These are phyloP conservation scores for Fusarium sp. DNA, from an alignment of 2,329 filamentous ascomycete species.

Conservation along the genomic window DNA sequence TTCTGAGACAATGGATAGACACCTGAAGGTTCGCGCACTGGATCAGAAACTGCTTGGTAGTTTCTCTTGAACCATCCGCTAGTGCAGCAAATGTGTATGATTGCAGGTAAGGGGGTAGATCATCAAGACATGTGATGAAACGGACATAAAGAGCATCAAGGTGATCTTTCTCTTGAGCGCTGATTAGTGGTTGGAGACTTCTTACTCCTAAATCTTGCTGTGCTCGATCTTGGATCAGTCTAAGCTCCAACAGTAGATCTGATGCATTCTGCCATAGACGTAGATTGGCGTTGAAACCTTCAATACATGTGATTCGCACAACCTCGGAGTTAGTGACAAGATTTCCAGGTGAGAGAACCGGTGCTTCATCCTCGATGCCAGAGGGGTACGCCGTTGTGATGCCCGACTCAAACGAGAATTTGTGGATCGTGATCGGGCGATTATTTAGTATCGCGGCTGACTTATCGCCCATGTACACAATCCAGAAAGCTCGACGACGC, in stretches of 20 bases:
- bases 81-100: conserved; percentile 44
- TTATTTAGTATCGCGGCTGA: conserved; percentile 56
- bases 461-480: conserved; percentile 57
- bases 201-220: conserved; percentile 15
- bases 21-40: conserved; percentile 58
- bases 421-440: conserved; percentile 59
- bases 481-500: conserved; percentile 55
- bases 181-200: conserved; percentile 21
- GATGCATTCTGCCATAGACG: conserved; percentile 57
- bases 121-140: conserved; percentile 58
- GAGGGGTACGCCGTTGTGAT: conserved; percentile 55
- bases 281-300: conserved; percentile 59
- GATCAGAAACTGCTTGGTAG: conserved; percentile 53
- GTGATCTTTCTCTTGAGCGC: conserved; percentile 47
- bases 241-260: conserved; percentile 55
- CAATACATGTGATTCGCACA: conserved; percentile 49
- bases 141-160: conserved; percentile 55
- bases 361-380: conserved; percentile 48
- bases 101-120: conserved; percentile 54
- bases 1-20: conserved; percentile 56
- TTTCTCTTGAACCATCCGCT: conserved; percentile 24
- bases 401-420: conserved; percentile 56
- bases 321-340: conserved; percentile 27
- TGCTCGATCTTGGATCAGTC: conserved; percentile 49
- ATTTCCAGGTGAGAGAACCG: conserved; percentile 29